Evolutionary conservation across 139 green algal species (phyloP).

Genomic region (Desmodesmus armatus): DNA sequence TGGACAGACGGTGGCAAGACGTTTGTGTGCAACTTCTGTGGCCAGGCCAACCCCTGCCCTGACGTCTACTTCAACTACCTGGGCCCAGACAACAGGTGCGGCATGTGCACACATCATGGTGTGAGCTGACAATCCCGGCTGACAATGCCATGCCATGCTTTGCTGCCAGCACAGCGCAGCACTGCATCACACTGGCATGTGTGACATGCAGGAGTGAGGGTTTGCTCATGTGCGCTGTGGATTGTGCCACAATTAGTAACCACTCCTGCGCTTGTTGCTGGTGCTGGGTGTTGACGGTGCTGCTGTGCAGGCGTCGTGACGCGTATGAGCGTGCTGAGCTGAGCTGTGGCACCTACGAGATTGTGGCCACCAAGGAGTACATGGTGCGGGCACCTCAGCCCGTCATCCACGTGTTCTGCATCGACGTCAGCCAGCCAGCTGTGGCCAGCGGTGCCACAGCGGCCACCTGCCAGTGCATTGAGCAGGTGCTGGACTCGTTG

Average conservation of each 20-base stretch:
- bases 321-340: conserved; percentile 67
- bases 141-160: too few species aligned
- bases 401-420: conserved; percentile 86
- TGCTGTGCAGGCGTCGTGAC: conserved; percentile 59
- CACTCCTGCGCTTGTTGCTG: too few species aligned
- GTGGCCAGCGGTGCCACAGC: conserved; percentile 74
- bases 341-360: conserved; percentile 30
- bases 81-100: conserved; percentile 67
- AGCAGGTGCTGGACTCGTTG: conserved; percentile 72
- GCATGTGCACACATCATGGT: too few species aligned
- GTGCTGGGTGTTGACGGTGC: too few species aligned
- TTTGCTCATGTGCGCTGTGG: too few species aligned
- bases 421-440: conserved; percentile 80
- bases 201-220: too few species aligned
- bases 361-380: conserved; percentile 71
- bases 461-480: conserved; percentile 74
- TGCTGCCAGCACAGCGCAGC: too few species aligned
- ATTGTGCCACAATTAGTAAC: too few species aligned
- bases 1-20: conserved; percentile 68
- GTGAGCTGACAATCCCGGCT: too few species aligned
- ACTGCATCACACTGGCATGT: background rate
- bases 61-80: conserved; percentile 82
- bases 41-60: conserved; percentile 68
- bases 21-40: conserved; percentile 91
- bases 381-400: conserved; percentile 84